Percentiles rank a stretch among this genome's conserved stretches.
Evolutionary conservation across 257 asterid species (phyloP).

Genomic region (Solanum infundibuliforme): DNA sequence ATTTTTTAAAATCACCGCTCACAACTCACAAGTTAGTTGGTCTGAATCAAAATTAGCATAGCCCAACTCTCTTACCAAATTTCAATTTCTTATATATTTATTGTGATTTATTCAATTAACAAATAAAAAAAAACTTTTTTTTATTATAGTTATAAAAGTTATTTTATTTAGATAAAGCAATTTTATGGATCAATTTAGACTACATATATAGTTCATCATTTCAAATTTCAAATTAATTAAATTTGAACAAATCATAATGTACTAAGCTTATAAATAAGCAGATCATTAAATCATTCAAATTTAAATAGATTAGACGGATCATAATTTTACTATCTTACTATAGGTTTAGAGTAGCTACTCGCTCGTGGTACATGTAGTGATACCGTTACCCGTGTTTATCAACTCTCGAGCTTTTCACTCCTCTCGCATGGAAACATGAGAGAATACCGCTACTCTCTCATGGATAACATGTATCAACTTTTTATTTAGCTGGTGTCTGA

Average conservation of each 20-base stretch:
- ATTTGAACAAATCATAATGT: rapidly evolving
- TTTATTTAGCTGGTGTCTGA: not conserved
- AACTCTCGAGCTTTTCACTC: not conserved
- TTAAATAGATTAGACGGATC: not conserved
- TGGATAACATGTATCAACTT: not conserved
- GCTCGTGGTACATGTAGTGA: not conserved
- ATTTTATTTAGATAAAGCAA: not conserved
- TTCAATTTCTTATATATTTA: too few species aligned
- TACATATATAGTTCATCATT: not conserved
- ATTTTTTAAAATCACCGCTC: not conserved
- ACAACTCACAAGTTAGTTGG: not conserved
- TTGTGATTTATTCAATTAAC: not conserved
- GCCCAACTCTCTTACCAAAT: not conserved
- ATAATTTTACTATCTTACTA: not conserved
- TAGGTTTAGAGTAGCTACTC: not conserved
- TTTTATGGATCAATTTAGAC: not conserved
- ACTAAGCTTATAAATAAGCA: not conserved
- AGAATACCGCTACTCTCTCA: not conserved
- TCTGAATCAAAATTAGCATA: not conserved
- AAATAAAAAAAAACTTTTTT: not conserved
- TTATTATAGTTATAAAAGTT: not conserved
- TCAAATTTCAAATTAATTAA: not conserved
- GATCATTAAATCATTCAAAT: rapidly evolving
- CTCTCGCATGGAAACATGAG: not conserved
- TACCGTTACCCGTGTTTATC: not conserved